Evolutionary conservation across 2,329 filamentous ascomycete genomes (phyloP).

Genomic region (Aspergillus floridensis): DNA sequence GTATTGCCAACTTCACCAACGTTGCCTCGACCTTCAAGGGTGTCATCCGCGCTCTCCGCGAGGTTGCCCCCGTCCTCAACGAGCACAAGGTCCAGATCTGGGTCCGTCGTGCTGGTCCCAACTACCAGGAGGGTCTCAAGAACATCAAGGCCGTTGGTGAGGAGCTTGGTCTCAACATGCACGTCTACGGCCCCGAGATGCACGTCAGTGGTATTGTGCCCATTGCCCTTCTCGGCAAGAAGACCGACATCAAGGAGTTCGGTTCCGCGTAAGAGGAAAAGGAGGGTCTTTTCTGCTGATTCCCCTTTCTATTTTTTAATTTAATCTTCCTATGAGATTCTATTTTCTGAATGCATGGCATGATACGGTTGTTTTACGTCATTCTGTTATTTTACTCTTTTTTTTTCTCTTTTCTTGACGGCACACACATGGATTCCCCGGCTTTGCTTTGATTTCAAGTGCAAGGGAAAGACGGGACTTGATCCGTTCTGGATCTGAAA

Average conservation of each 20-base stretch:
- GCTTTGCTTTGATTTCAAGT: conserved; percentile 4
- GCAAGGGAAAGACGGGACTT: conserved; percentile 14
- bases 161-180: conserved; percentile 94
- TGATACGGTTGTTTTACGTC: conserved; percentile 33
- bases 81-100: conserved; percentile 99
- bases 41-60: conserved; percentile 92
- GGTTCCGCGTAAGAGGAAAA: conserved; percentile 34
- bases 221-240: conserved; percentile 70
- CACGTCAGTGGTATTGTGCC: conserved; percentile 95
- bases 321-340: conserved; percentile 24
- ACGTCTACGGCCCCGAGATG: conserved; percentile 79
- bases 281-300: conserved; percentile 8
- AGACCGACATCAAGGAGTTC: conserved; percentile 62
- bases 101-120: conserved; percentile 86
- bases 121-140: conserved; percentile 99
- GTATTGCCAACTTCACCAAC: conserved; percentile 99
- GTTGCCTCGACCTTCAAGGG: conserved; percentile 99
- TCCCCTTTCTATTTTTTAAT: conserved; percentile 23
- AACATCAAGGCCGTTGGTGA: conserved; percentile 98
- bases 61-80: conserved; percentile 77
- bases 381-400: conserved; percentile 18
- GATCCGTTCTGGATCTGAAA: conserved; percentile 15
- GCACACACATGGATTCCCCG: conserved; percentile 17
- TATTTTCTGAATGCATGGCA: conserved; percentile 41
- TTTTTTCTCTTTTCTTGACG: conserved; percentile 30